Conservation (phyloP, 495 filamentous ascomycete species). For the Talaromyces ruber region DNA sequence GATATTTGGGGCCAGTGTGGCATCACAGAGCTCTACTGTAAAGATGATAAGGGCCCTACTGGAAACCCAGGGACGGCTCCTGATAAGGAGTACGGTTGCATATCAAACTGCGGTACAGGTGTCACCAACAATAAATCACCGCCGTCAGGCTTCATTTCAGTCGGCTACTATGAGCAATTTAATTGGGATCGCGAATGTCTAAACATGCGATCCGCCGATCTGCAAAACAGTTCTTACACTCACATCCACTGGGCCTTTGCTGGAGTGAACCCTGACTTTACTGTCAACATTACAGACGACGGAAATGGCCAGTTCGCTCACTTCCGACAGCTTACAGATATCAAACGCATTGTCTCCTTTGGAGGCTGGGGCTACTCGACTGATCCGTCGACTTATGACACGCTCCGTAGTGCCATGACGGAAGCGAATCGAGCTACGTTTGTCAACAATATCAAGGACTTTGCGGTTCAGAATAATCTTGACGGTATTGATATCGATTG, state of each 20-base stretch:
- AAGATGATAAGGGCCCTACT: slow-evolving; percentile 11
- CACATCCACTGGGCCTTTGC: slow-evolving; percentile 40
- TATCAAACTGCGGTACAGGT: slow-evolving; percentile 37
- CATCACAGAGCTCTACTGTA: slow-evolving; percentile 38
- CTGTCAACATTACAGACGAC: slow-evolving; percentile 16
- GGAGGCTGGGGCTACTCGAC: slow-evolving; percentile 42
- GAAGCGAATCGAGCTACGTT: slow-evolving; percentile 26
- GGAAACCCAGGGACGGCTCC: slow-evolving; percentile 28
- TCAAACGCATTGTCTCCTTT: slow-evolving; percentile 34
- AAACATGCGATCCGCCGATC: slow-evolving; percentile 6
- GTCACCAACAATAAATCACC: slow-evolving; percentile 15
- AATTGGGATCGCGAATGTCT: slow-evolving; percentile 16
- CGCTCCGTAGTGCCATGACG: slow-evolving; percentile 28
- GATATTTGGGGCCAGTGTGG: slow-evolving; percentile 42
- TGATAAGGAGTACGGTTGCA: slow-evolving; percentile 30
- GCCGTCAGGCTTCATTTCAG: neutral
- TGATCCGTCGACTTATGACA: slow-evolving; percentile 18
- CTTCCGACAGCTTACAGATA: slow-evolving; percentile 14
- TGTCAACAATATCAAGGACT: slow-evolving; percentile 22
- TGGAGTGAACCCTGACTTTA: slow-evolving; percentile 18
- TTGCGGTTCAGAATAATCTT: slow-evolving; percentile 21
- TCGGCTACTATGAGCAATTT: slow-evolving; percentile 12
- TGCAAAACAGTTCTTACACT: slow-evolving; percentile 22
- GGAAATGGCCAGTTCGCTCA: slow-evolving; percentile 14
- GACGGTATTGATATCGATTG: slow-evolving; percentile 36